Base-by-base conservation (phyloP, 768 basidiomycete species). In the Guyanaporus albipodus region DNA sequence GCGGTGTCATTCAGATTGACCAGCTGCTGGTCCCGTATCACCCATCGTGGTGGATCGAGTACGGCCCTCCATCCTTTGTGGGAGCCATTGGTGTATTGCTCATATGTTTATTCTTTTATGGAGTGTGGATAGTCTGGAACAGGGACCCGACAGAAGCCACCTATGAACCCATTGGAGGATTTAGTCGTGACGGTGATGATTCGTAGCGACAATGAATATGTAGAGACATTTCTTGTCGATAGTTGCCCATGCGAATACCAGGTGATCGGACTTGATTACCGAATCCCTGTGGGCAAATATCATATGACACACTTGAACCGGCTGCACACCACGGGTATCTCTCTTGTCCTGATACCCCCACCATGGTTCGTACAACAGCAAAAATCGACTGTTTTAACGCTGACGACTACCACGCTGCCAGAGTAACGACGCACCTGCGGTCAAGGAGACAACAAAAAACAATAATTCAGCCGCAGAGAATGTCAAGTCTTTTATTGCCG, bases 1-100 rank as follows among this genome's bases (percentile, higher is more conserved):
- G 94, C 0, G 95, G 95, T 4, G 91, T 97, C 31, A 77, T 97
- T 48, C 78, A 85, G 67, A 87, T 98, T 49, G 90, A 96, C 70
- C 74, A 75, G 33, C 73, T 97, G 11, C 70, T 99, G 44, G 60
- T 83, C 19, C 96, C 96, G 27, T 98, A 92, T 63, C 71, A 83
- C 48, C 91, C 95, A 4, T 75, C 83, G 4, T 91, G 89, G 90
- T 92, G 85, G 81, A 70, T 79, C 29, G 72, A 80, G 58, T 92
- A 83, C 58, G 87, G 89, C 32, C 73, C 75, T 4, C 88, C 90
- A 0, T 56, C 77, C n/a, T 69, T 76, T 23, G 80, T 87, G 4
- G 80, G 79, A 3, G 68, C 69, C 1, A 55, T 80, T 21, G 89
- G 86, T 6, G 59, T 86, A 23, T 33, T 78, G 23, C 50, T 79